Percentiles rank a stretch among this genome's conserved stretches.
Conservation (phyloP, 2,329 filamentous ascomycete genomes). For the Leptographium flavum region DNA sequence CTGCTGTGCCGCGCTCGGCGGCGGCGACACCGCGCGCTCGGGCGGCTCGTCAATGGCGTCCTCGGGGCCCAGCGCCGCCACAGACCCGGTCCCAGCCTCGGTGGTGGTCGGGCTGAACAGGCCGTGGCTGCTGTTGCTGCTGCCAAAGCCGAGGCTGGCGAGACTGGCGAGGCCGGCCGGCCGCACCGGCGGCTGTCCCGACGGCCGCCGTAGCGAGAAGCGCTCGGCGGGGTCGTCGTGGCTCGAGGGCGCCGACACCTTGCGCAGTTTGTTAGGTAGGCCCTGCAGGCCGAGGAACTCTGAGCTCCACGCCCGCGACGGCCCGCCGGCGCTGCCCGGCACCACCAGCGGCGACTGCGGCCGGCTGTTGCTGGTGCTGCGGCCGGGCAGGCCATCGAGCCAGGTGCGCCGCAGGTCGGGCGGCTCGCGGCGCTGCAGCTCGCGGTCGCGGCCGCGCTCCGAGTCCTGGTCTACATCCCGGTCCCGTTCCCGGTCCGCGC, state of each 20-base stretch:
- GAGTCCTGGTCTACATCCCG: constrained; percentile 16
- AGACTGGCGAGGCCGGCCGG: constrained; percentile 22
- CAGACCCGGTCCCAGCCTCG: constrained; percentile 2
- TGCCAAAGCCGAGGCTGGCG: constrained; percentile 18
- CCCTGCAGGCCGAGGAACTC: constrained; percentile 34
- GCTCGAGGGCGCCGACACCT: constrained; percentile 35
- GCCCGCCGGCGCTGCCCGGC: constrained; percentile 15
- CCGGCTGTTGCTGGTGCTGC: constrained; percentile 29
- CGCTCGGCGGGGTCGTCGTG: constrained; percentile 28
- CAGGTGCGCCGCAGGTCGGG: constrained; percentile 26
- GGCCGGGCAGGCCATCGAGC: constrained; percentile 33
- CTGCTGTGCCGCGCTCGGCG: constrained; percentile 23
- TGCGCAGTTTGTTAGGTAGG: constrained; percentile 26
- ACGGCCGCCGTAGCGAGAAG: constrained; percentile 31
- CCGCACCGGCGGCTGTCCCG: constrained; percentile 30
- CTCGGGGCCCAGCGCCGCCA: constrained; percentile 13
- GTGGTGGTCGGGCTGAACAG: constrained; percentile 25
- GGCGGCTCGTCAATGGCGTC: constrained; percentile 39
- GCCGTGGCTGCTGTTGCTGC: constrained; percentile 7
- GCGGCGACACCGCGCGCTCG: constrained; percentile 42
- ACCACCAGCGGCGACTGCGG: constrained; percentile 41
- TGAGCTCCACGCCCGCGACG: constrained; percentile 35
- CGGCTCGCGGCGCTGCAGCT: constrained; percentile 13
- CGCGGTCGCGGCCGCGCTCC: constrained; percentile 13
- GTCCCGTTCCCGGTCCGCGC: background rate